Evolutionary conservation across 345 rosid species (phyloP), one percentile per base, ranked within the genome.

Genomic region (Arabidopsis suecica): DNA sequence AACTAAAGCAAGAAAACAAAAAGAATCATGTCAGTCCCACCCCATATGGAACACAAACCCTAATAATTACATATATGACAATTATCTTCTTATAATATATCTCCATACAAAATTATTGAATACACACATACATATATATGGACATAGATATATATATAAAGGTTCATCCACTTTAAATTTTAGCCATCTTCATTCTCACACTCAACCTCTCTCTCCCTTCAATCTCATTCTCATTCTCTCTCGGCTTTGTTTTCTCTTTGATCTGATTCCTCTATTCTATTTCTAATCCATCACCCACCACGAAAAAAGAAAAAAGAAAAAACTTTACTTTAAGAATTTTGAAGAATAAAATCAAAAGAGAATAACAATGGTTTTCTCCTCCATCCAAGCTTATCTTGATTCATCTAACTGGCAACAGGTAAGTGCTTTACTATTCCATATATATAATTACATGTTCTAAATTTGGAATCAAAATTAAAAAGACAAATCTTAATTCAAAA

Each of bases 341-440:
- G 87, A 75, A 75, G 61, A 75, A 57, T 63, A 70, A 82, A 68
- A 80, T 51, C 80, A 82, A 78, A 69, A 86, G 83, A 86, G 81
- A 68, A 11, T 65, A 75, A 72, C 82, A 74, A 95, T 95, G 99
- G 96, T 84, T 86, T 95, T 86, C 72, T 74, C 98, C 51, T 89
- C 99, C 73, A 82, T 92, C 69, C 94, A 96, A 82, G 84, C 96
- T 84, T 92, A 95, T 86, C 96, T 90, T 85, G 99, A 92, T 90
- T 97, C 93, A 63, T 77, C 91, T 86, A 92, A 92, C 91, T 95
- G 97, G 97, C 97, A 89, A 65, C 97, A 88, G 79, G 97, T 91
- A 85, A 73, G 89, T 66, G 1, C 69, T 82, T 76, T 72, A 38
- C 78, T 73, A 56, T 56, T 72, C 61, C 45, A 48, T 36, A 45